Conservation (phyloP, 257 asterid genomes). For the Solanum microdontum region DNA sequence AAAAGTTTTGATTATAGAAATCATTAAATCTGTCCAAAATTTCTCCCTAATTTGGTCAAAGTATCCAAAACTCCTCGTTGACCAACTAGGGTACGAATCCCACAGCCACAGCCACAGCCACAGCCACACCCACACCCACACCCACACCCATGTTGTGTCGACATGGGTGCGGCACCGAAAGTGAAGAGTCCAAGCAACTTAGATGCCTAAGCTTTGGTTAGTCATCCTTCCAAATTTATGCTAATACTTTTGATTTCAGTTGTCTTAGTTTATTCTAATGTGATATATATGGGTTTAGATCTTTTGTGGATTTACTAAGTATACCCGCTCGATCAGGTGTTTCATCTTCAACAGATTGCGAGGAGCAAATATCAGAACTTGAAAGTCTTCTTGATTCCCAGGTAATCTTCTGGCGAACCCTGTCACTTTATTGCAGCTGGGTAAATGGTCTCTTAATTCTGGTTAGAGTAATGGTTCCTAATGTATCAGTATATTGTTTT, state of each 20-base stretch:
- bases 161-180: neutral
- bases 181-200: neutral
- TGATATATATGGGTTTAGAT: neutral
- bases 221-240: neutral
- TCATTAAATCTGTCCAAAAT: neutral
- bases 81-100: neutral
- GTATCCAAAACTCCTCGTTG: neutral
- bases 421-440: neutral
- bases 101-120: neutral
- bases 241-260: neutral
- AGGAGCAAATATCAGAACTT: conserved; percentile 48
- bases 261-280: neutral
- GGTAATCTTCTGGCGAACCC: conserved; percentile 18
- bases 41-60: neutral
- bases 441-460: neutral
- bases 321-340: conserved; percentile 28
- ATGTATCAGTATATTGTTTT: neutral
- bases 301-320: neutral
- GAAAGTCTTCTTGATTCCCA: conserved; percentile 75
- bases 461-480: neutral
- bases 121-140: no score
- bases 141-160: neutral
- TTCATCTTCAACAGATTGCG: conserved; percentile 26
- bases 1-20: neutral
- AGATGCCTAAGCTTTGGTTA: neutral